Evolutionary conservation across 805 yeast species (phyloP), one percentile per base, ranked within the genome.

Genomic region (Ascoidea tarda): DNA sequence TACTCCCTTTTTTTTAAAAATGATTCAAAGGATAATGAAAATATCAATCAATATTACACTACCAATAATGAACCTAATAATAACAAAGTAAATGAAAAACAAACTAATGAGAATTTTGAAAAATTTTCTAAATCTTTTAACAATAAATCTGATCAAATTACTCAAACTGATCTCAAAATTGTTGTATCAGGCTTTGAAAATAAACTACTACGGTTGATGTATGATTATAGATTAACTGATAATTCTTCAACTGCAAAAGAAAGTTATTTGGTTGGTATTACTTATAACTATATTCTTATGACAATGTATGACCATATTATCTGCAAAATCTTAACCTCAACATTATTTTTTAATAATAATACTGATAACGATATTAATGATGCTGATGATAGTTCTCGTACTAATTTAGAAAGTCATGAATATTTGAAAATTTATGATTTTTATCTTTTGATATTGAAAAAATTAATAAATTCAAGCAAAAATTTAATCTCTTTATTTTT

Each of bases 291-390:
- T 57, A 60, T 76, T 38, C 58, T 75, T 47, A 72, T 76, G 73
- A 68, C 75, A 33, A 69, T 75, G 66, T 75, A 77, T 57, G 81
- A 77, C 57, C 74, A 71, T 55, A 66, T 76, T 32, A 75, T 76
- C n/a, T 73, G 75, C 59, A 63, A 71, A 16, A 69, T 65, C 10
- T 54, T 69, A 32, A 54, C 65, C 16, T 59, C 56, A 12, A 48
- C 53, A 10, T 33, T 55, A 14, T 55, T 57, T 45, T 47, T 49
- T 38, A 14, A 38, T 38, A 4, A 38, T 10, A 38, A 38, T 10
- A 8, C 8, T 2, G 28, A 21, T 21, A 21, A 21, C 28, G 28
- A 21, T 21, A 21, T 21, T 21, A 21, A 21, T 21, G 28, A 21
- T 21, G 28, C 3, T 21, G 28, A 3, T 21, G 14, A 12, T n/a